These are phyloP conservation scores for Allomyces arbusculus DNA, from an alignment of 192 early-diverging fungal species.

Conservation along the genomic window DNA sequence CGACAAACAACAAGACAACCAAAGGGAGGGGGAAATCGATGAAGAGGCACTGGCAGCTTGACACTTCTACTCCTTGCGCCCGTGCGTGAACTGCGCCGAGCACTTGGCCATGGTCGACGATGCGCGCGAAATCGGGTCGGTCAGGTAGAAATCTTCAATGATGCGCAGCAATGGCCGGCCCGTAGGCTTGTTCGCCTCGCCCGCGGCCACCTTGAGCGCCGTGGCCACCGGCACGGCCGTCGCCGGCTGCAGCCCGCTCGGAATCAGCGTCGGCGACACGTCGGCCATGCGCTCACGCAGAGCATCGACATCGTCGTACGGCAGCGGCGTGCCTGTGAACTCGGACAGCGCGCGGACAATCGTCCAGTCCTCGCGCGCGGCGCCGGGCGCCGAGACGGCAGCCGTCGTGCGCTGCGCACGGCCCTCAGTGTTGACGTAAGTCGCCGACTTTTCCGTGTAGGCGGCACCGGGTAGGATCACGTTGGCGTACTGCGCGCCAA, in stretches of 20 bases:
- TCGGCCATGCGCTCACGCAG: slow-evolving; percentile 75
- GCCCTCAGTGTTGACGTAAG: slow-evolving; percentile 94
- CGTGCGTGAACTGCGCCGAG: slow-evolving; percentile 25
- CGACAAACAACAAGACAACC: no score
- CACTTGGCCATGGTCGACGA: slow-evolving; percentile 94
- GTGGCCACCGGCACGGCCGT: slow-evolving; percentile 23
- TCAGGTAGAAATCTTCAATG: slow-evolving; percentile 85
- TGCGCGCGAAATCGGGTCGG: slow-evolving; percentile 76
- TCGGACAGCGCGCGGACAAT: slow-evolving; percentile 91
- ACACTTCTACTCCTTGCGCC: not conserved
- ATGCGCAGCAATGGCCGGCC: slow-evolving; percentile 30
- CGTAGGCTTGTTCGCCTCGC: slow-evolving; percentile 9
- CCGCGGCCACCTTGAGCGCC: slow-evolving; percentile 5
- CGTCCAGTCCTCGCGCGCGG: slow-evolving; percentile 97
- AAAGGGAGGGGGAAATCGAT: not conserved
- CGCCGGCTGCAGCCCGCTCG: slow-evolving; percentile 35
- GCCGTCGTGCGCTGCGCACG: slow-evolving; percentile 81
- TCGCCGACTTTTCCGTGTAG: slow-evolving; percentile 90
- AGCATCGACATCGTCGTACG: slow-evolving; percentile 69
- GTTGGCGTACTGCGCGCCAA: slow-evolving; percentile 82
- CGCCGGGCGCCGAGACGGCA: slow-evolving; percentile 63
- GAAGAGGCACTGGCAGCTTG: not conserved
- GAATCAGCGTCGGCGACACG: slow-evolving; percentile 63
- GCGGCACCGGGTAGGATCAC: slow-evolving; percentile 87
- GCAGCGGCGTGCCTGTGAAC: slow-evolving; percentile 57